phyloP scores from a whole-genome alignment of 73 alveolate species.

The Paramecium primaurelia region DNA sequence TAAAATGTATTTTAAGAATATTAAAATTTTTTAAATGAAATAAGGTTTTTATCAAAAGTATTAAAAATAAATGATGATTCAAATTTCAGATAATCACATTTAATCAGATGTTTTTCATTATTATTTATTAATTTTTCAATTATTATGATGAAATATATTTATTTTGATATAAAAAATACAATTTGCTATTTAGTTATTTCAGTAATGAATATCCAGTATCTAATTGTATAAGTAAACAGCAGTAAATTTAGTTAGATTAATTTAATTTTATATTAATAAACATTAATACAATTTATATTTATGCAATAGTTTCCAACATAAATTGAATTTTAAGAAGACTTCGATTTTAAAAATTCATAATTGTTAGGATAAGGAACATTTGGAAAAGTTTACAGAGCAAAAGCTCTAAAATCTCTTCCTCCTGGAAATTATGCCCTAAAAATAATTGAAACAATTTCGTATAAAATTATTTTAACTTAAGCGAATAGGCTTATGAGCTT shows the following conservation, averaged over 20 bases:
- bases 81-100: too few relatives aligned
- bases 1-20: background rate
- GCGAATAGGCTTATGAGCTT: conserved; percentile 15
- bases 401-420: background rate
- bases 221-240: background rate
- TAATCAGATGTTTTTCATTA: too few relatives aligned
- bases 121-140: too few relatives aligned
- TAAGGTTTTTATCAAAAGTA: too few relatives aligned
- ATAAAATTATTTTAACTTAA: background rate
- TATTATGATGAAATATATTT: too few relatives aligned
- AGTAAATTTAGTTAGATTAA: background rate
- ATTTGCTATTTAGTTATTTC: background rate
- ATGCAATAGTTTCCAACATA: background rate
- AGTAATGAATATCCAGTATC: background rate
- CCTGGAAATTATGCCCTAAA: background rate
- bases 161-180: background rate
- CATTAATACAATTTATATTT: background rate
- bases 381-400: conserved; percentile 20
- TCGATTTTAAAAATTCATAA: background rate
- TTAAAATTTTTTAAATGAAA: too few relatives aligned
- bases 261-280: background rate
- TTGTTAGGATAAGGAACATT: conserved; percentile 22
- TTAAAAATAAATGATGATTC: too few relatives aligned
- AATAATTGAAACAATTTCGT: background rate
- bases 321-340: background rate